Base-by-base conservation (phyloP, 2,329 filamentous ascomycete genomes). In the Xylaria sp. region DNA sequence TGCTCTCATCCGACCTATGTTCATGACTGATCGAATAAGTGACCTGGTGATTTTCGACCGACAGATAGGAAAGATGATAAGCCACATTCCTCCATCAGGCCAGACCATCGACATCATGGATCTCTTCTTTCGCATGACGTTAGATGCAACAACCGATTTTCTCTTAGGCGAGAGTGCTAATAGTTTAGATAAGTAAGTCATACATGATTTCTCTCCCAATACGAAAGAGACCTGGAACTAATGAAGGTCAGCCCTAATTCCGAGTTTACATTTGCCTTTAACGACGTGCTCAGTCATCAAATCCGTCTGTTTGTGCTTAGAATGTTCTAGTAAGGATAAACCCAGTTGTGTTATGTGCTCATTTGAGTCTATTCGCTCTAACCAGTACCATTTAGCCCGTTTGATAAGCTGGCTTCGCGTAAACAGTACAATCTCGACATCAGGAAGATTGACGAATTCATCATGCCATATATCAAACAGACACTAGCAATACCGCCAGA, bases 241-340 rank as follows among this genome's bases (percentile, higher is more conserved):
- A 76, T 66, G 4, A 31, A 11, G n/a, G 48, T 7, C 36, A 85
- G 86, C 68, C 86, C 82, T 6, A 84, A 83, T 66, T 85, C 82
- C 62, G 81, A 85, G 13, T 93, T 94, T 76, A 90, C 90, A 0
- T 81, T 88, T 59, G 89, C 90, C 0, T 94, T 94, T 77, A 85
- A 84, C 70, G 88, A 89, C 65, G 89, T 92, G 0, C 90, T 93
- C 75, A 83, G 86, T 54, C 83, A 89, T 0, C 91, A 93, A 77
- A 85, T 87, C 73, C 78, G 88, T 59, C 83, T 91, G 61, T 87
- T 88, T 59, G 84, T 82, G 65, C 70, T 82, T 10, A 73, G 79
- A 77, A 80, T 72, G 58, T 74, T 78, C 20, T 53, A 23, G 62
- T 67, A 23, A 59, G 54, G 10, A 49, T 38, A 9, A 23, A 17